Evolutionary conservation across 345 rosid genomes (phyloP).

Genomic region (Eucalyptus rudis): DNA sequence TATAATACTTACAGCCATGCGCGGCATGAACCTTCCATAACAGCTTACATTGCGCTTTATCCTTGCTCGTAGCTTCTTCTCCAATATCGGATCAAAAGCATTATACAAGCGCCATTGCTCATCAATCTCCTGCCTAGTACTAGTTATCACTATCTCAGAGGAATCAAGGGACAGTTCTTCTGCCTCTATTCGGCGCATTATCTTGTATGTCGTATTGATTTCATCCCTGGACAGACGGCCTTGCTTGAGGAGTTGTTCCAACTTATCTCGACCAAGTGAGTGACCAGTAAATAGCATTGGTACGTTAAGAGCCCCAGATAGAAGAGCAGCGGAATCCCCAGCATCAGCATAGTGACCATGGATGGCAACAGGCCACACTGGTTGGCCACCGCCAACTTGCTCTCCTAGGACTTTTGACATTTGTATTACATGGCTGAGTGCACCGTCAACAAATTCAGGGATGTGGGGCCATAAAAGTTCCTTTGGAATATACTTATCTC

Average conservation of each 20-base stretch:
- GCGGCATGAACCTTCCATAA: constrained; percentile 95
- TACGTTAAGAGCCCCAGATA: constrained; percentile 93
- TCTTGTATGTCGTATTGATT: constrained; percentile 84
- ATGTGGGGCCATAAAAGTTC: constrained; percentile 96
- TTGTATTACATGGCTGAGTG: constrained; percentile 80
- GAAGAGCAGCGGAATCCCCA: constrained; percentile 85
- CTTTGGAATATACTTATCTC: constrained; percentile 72
- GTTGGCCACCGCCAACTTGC: constrained; percentile 84
- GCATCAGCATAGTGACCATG: constrained; percentile 99
- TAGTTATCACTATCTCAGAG: constrained; percentile 93
- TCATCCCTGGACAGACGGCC: constrained; percentile 88
- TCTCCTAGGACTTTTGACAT: constrained; percentile 96
- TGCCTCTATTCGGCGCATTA: constrained; percentile 94
- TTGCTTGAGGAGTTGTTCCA: constrained; percentile 91
- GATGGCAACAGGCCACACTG: constrained; percentile 92
- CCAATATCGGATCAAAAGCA: constrained; percentile 94
- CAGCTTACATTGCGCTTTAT: constrained; percentile 94
- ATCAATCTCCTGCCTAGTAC: constrained; percentile 95
- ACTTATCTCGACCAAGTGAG: constrained; percentile 94
- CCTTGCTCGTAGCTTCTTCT: constrained; percentile 89
- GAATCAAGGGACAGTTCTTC: constrained; percentile 86
- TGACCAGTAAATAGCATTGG: constrained; percentile 99
- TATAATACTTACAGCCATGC: constrained; percentile 76
- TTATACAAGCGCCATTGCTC: constrained; percentile 96
- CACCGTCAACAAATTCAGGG: constrained; percentile 97